Conservation (phyloP, 306 rosid genomes). For the Crataegus laevigata region DNA sequence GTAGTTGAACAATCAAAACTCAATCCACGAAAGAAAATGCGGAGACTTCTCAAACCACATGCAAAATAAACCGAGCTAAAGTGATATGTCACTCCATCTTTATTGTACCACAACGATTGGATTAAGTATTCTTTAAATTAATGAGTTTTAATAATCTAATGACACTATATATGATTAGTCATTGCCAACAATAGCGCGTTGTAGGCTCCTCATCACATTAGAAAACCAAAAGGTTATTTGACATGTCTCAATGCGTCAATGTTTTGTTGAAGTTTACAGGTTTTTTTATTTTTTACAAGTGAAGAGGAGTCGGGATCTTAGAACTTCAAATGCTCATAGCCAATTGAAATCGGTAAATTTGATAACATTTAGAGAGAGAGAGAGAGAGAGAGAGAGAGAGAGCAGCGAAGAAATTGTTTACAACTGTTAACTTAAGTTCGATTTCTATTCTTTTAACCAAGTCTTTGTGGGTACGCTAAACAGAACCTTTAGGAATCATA, state of each 20-base stretch:
- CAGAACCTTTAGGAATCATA: conserved; percentile 4
- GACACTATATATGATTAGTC: background rate
- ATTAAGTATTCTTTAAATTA: background rate
- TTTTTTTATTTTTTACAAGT: background rate
- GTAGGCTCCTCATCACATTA: background rate
- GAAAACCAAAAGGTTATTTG: background rate
- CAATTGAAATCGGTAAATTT: no score
- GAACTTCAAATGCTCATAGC: no score
- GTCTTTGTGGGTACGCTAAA: background rate
- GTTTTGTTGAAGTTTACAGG: background rate
- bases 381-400: background rate
- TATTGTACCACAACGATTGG: background rate
- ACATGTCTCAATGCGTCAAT: background rate
- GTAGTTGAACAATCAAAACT: background rate
- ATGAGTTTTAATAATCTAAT: background rate
- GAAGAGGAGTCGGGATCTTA: no score
- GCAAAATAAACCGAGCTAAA: background rate
- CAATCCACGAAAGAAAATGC: background rate
- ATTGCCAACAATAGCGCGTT: background rate
- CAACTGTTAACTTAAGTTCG: background rate
- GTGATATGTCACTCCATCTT: background rate
- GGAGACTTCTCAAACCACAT: background rate
- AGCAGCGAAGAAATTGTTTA: background rate
- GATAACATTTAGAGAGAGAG: no score
- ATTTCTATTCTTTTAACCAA: background rate